Evolutionary conservation across 2,329 filamentous ascomycete species (phyloP).

Genomic region (Penicillium sp.): DNA sequence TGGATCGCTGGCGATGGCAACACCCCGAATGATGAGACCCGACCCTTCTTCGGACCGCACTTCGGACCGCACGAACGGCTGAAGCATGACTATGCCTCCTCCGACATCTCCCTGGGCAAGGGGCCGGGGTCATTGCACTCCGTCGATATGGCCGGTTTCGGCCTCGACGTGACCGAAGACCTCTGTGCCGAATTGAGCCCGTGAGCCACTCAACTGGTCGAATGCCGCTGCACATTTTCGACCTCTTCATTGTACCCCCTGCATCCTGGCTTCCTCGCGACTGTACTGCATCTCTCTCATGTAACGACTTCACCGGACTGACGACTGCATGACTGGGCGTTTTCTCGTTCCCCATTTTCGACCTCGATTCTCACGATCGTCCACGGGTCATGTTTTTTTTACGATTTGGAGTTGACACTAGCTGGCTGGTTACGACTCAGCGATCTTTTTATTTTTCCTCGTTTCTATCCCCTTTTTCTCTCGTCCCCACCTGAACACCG

Average conservation of each 20-base stretch:
- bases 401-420: conserved; percentile 30
- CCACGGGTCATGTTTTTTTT: conserved; percentile 19
- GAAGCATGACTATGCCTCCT: conserved; percentile 43
- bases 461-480: conserved; percentile 5
- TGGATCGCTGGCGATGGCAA: conserved; percentile 42
- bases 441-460: conserved; percentile 19
- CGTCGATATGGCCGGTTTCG: conserved; percentile 44
- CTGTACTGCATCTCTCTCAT: conserved; percentile 32
- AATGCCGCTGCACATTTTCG: not conserved
- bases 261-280: conserved; percentile 26
- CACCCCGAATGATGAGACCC: conserved; percentile 40
- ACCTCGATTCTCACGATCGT: conserved; percentile 18
- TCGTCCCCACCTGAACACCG: conserved; percentile 6
- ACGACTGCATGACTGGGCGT: conserved; percentile 42
- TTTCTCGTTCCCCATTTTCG: conserved; percentile 24
- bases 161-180: conserved; percentile 38
- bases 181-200: conserved; percentile 36
- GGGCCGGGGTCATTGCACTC: conserved; percentile 43
- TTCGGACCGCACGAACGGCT: conserved; percentile 39
- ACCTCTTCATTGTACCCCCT: conserved; percentile 8
- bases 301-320: conserved; percentile 39
- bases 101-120: conserved; percentile 41
- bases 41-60: conserved; percentile 42
- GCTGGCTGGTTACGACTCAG: conserved; percentile 32
- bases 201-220: conserved; percentile 19